These are phyloP conservation scores for Pyronema omphalodes DNA, from an alignment of 495 filamentous ascomycete genomes.

Conservation along the genomic window DNA sequence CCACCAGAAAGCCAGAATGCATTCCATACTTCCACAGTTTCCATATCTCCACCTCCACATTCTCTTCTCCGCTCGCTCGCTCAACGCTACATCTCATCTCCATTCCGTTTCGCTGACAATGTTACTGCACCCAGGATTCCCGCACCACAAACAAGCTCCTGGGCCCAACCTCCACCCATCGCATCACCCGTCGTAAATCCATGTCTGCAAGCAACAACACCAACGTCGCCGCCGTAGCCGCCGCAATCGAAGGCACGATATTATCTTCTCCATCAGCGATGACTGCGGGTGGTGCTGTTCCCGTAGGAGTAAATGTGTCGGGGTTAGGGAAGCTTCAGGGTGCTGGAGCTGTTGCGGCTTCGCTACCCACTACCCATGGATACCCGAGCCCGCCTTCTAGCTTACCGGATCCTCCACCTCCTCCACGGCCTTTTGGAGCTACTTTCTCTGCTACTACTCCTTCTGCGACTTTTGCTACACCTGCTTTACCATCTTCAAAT, in stretches of 20 bases:
- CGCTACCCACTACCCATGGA: constrained; percentile 6
- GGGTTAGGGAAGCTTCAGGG: constrained; percentile 7
- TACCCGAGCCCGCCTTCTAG: constrained; percentile 23
- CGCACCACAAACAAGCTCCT: constrained; percentile 32
- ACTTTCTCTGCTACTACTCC: constrained; percentile 28
- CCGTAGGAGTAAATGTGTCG: constrained; percentile 6
- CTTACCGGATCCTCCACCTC: constrained; percentile 14
- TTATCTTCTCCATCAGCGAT: constrained; percentile 11
- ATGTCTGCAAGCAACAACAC: constrained; percentile 56
- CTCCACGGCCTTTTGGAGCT: constrained; percentile 24
- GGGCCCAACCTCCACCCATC: constrained; percentile 62
- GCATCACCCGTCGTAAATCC: constrained; percentile 85
- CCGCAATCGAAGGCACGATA: constrained; percentile 42
- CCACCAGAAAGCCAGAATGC: background rate
- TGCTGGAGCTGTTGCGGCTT: constrained; percentile 1
- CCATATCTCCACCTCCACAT: constrained; percentile 6
- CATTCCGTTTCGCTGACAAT: too few species aligned
- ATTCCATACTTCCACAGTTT: constrained; percentile 15
- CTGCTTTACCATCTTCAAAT: constrained; percentile 27
- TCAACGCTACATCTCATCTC: constrained; percentile 12
- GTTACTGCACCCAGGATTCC: too few species aligned
- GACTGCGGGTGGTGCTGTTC: constrained; percentile 4
- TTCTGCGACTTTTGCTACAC: constrained; percentile 15
- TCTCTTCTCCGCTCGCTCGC: constrained; percentile 13
- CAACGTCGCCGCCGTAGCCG: constrained; percentile 58